Evolutionary conservation across 192 early-diverging fungal genomes (phyloP).

Genomic region (Backusella parvicylindrica): DNA sequence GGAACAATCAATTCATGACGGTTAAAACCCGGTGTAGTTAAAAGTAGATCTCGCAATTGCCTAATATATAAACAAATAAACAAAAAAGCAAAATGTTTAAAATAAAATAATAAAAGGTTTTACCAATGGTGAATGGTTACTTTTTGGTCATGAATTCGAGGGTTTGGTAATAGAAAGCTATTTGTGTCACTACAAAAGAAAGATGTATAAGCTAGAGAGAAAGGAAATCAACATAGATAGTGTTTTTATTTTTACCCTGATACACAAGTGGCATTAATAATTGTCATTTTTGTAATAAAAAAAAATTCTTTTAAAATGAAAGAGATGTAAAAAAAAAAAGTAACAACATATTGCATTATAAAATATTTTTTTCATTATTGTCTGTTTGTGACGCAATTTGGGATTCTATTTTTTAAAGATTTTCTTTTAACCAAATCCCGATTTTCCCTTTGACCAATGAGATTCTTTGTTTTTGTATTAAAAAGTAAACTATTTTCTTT

Average conservation of each 20-base stretch:
- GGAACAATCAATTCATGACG: slow-evolving; percentile 80
- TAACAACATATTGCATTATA: slow-evolving; percentile 4
- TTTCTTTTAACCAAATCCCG: not conserved
- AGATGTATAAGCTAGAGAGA: not conserved
- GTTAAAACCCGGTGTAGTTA: slow-evolving; percentile 60
- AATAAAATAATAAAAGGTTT: slow-evolving; percentile 21
- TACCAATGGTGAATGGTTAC: slow-evolving; percentile 93
- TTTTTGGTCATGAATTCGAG: slow-evolving; percentile 68
- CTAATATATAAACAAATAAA: slow-evolving; percentile 37
- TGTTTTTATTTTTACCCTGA: slow-evolving; percentile 13
- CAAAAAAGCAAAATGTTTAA: not conserved
- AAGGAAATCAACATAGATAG: not conserved
- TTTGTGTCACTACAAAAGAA: not conserved
- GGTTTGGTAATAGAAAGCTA: slow-evolving; percentile 50
- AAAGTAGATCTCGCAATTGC: slow-evolving; percentile 89
- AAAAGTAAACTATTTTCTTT: not conserved
- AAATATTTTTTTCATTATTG: not conserved
- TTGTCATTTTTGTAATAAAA: slow-evolving; percentile 15
- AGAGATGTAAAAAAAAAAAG: not conserved
- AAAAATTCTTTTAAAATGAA: not conserved
- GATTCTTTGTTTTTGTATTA: not conserved
- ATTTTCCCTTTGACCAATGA: not conserved
- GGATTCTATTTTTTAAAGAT: not conserved
- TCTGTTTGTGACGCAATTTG: not conserved
- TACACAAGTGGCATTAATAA: slow-evolving; percentile 16